Evolutionary conservation across 2,329 filamentous ascomycete genomes (phyloP), one percentile per base, ranked within the genome.

Genomic region (Ascochyta fabae): DNA sequence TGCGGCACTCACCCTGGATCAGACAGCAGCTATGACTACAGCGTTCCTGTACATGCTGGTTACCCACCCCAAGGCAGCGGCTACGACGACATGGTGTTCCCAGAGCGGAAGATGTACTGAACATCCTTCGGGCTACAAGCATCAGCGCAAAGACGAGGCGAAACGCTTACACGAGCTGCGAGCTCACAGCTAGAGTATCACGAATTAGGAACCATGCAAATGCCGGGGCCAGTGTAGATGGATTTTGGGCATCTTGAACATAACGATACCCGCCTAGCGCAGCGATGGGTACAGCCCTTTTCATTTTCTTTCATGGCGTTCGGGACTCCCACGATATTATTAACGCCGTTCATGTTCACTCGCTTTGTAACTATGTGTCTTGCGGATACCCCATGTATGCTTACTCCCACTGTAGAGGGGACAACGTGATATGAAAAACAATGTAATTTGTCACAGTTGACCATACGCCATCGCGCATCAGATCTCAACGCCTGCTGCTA

Each of bases 41-140:
- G 65, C 26, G 60, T 59, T 16, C 56, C 67, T 10, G 65, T 73
- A 48, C 66, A 67, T 12, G 58, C 61, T n/a, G 56, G 52, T 4
- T 72, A 68, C 48, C 58, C 68, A 36, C 48, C 57, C 13, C 68
- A 67, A 40, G 53, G 52, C 31, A 59, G 49, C 36, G 65, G 64
- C 8, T 75, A 73, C 57, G 68, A 71, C 40, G 71, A 75, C 48
- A 70, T 70, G 62, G 71, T 72, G 19, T 75, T 75, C 43, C 71
- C 72, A 0, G 72, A 75, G 51, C 66, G 71, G 35, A 72, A 67
- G 43, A 59, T 74, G 48, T 75, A 71, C 56, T 75, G 39, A 61
- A 8, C 10, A 12, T 9, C 13, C 10, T 19, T 33, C 1, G 1
- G n/a, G 19, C 29, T n/a, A 35, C 29, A 7, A 15, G 40, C 27